phyloP scores from a whole-genome alignment of 768 basidiomycete species.

The Psilocybe cyanescens region DNA sequence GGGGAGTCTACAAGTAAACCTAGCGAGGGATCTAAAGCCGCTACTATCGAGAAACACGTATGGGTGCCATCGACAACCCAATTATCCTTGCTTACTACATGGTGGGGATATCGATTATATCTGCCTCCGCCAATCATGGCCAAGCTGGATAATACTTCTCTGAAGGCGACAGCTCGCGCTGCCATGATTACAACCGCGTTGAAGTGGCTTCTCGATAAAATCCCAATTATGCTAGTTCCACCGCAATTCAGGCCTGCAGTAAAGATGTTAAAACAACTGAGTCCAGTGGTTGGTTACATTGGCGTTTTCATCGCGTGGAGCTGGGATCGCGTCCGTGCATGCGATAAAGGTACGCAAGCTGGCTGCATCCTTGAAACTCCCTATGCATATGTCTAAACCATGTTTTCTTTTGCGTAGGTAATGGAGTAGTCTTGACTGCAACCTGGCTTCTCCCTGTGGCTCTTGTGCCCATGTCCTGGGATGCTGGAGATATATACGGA shows the following conservation, averaged over 20 bases:
- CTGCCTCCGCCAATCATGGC: constrained; percentile 78
- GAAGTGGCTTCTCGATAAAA: constrained; percentile 68
- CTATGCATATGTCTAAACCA: background rate
- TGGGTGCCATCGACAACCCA: constrained; percentile 81
- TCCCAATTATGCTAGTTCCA: constrained; percentile 66
- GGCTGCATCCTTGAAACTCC: background rate
- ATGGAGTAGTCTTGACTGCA: constrained; percentile 81
- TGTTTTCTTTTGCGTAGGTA: constrained; percentile 42
- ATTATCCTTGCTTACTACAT: constrained; percentile 73
- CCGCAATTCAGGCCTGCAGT: constrained; percentile 61
- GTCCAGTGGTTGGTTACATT: constrained; percentile 72
- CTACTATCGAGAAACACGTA: constrained; percentile 32
- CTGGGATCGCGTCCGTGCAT: constrained; percentile 69
- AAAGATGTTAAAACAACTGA: constrained; percentile 58
- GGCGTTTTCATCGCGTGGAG: constrained; percentile 81
- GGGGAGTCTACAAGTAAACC: constrained; percentile 21
- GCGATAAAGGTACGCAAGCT: constrained; percentile 61
- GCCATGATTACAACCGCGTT: constrained; percentile 77
- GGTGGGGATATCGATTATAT: constrained; percentile 83
- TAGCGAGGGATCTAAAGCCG: constrained; percentile 5
- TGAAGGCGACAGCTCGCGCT: constrained; percentile 74
- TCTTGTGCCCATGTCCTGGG: constrained; percentile 77
- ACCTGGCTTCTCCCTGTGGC: constrained; percentile 83
- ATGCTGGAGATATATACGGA: constrained; percentile 47
- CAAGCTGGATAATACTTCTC: constrained; percentile 60